A percentile compares a stretch with the other conserved stretches of the same genome.
Conservation (phyloP, 441 rosid species). For the Aleurites moluccanus region DNA sequence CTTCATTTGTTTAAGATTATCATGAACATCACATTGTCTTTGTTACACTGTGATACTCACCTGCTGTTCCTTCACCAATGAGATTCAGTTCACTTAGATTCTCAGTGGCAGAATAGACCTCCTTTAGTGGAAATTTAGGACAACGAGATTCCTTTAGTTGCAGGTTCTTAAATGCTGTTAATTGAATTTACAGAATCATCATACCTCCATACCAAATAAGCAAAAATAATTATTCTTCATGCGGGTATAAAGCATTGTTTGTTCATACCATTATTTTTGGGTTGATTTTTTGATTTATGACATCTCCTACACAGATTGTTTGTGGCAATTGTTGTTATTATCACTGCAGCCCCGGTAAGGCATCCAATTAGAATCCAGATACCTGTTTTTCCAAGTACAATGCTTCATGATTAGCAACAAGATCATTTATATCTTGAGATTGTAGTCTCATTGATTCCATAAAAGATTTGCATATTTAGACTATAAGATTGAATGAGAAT, state of each 20-base stretch:
- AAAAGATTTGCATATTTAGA: neutral
- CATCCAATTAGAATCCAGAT: constrained; percentile 40
- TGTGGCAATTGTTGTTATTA: constrained; percentile 14
- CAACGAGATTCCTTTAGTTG: constrained; percentile 30
- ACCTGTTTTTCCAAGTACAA: constrained; percentile 26
- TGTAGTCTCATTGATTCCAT: neutral
- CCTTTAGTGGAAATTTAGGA: constrained; percentile 35
- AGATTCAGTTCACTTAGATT: constrained; percentile 41
- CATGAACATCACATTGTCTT: neutral
- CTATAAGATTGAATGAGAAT: neutral
- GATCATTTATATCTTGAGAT: neutral
- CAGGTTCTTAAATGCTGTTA: constrained; percentile 34
- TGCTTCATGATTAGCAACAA: neutral
- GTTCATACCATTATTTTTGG: constrained; percentile 26
- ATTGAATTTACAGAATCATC: constrained; percentile 10
- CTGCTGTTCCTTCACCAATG: constrained; percentile 62
- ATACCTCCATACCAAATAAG: neutral
- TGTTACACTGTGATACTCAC: constrained; percentile 24
- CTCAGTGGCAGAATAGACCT: constrained; percentile 45
- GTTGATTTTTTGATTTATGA: constrained; percentile 2
- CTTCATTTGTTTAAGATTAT: neutral
- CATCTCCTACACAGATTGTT: constrained; percentile 18
- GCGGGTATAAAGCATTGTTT: neutral
- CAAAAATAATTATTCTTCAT: neutral
- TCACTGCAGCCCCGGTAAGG: constrained; percentile 18